A percentile compares a stretch with the other conserved stretches of the same genome.
Conservation (phyloP, 805 yeast species). For the Phaffomyces antillensis region DNA sequence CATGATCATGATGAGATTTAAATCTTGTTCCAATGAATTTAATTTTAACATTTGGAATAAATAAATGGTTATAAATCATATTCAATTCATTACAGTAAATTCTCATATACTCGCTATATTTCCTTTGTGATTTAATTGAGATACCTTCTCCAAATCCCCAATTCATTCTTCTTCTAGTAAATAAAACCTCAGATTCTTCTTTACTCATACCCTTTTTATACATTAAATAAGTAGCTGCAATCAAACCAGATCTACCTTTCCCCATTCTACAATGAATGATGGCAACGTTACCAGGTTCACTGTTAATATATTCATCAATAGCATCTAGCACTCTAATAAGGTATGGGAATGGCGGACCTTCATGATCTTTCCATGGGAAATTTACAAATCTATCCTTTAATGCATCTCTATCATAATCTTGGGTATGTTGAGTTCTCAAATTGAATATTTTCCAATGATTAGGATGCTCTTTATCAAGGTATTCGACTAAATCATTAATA, state of each 20-base stretch:
- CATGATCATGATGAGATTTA: neutral
- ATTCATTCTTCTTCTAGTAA: slow-evolving; percentile 53
- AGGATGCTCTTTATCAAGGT: slow-evolving; percentile 41
- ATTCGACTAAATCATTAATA: slow-evolving; percentile 41
- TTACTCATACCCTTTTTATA: slow-evolving; percentile 31
- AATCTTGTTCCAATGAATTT: slow-evolving; percentile 3
- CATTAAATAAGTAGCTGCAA: slow-evolving; percentile 67
- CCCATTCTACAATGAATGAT: slow-evolving; percentile 86
- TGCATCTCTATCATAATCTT: slow-evolving; percentile 27
- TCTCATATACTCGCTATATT: slow-evolving; percentile 53
- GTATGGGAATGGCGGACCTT: slow-evolving; percentile 58
- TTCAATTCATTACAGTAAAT: neutral
- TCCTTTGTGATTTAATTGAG: slow-evolving; percentile 58
- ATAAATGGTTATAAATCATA: neutral
- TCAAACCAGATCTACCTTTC: slow-evolving; percentile 83
- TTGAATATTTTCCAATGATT: slow-evolving; percentile 69
- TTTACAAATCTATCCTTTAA: slow-evolving; percentile 7
- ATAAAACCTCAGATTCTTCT: slow-evolving; percentile 42
- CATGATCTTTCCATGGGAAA: slow-evolving; percentile 69
- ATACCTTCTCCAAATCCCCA: slow-evolving; percentile 56
- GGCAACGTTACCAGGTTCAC: slow-evolving; percentile 40
- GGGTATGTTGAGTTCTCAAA: slow-evolving; percentile 51
- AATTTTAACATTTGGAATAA: slow-evolving; percentile 1
- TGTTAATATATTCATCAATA: slow-evolving; percentile 36
- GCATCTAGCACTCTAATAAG: slow-evolving; percentile 38